phyloP scores from a whole-genome alignment of 495 filamentous ascomycete genomes.

The Staphylotrichum tortipilum region DNA sequence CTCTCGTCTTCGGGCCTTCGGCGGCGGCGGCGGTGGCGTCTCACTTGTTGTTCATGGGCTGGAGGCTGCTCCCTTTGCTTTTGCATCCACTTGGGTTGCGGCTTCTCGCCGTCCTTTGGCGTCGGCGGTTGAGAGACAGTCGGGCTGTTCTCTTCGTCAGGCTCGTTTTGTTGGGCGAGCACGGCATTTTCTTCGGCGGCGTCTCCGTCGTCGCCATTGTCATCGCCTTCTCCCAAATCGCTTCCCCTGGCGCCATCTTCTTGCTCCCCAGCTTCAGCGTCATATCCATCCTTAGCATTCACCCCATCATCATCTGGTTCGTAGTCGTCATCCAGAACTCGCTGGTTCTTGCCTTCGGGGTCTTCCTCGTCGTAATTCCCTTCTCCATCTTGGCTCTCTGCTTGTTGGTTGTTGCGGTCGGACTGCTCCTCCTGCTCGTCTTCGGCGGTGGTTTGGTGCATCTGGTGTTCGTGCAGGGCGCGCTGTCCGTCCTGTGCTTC shows the following conservation, averaged over 20 bases:
- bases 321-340: slow-evolving; percentile 14
- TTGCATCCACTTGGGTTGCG: slow-evolving; percentile 30
- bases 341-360: slow-evolving; percentile 16
- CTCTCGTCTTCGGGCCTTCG: slow-evolving; percentile 3
- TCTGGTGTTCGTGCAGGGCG: slow-evolving; percentile 4
- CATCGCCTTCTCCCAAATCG: slow-evolving; percentile 18
- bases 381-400: slow-evolving; percentile 6
- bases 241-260: no score
- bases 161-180: slow-evolving; percentile 2
- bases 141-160: slow-evolving; percentile 15
- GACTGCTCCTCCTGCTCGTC: no score
- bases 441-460: slow-evolving; percentile 1
- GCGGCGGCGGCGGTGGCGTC: slow-evolving; percentile 11
- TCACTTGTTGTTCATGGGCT: slow-evolving; percentile 12
- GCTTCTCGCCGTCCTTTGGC: slow-evolving; percentile 25
- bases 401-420: slow-evolving; percentile 8
- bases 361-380: slow-evolving; percentile 22
- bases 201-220: slow-evolving; percentile 13
- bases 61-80: slow-evolving; percentile 16
- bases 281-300: slow-evolving; percentile 16
- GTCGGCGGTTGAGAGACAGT: slow-evolving; percentile 25
- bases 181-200: slow-evolving; percentile 11
- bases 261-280: slow-evolving; percentile 13
- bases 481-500: background rate
- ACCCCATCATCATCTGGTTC: slow-evolving; percentile 8